Base-by-base conservation (phyloP, 1,284 basidiomycete genomes). In the Polyporus tsugae region DNA sequence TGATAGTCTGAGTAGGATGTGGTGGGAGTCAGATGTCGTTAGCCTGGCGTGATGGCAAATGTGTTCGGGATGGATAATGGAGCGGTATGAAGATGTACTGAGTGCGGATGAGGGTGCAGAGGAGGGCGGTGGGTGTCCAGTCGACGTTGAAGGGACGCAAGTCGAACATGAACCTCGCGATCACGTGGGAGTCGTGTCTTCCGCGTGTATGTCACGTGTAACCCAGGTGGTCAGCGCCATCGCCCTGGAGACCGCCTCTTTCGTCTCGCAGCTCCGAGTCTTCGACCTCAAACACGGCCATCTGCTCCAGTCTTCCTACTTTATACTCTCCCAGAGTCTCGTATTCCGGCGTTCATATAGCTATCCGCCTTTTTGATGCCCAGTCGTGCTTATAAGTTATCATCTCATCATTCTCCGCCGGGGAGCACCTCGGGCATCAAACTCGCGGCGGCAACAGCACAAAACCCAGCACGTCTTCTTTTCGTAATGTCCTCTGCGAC, bases 181-280 rank as follows among this genome's bases (percentile, higher is more conserved):
- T 78, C 77, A 78, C 76, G 75, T 78, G 77, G 7, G 36, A 36
- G 66, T 69, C 73, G 72, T 39, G 52, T 38, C 22, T 38, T 71
- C 75, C 75, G 29, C 13, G 36, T 55, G 22, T 42, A 64, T 63
- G 52, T 55, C 68, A 66, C 73, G 72, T 74, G 66, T 62, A 15
- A 3, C 9, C 41, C 55, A 38, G 29, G 60, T 64, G 64, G 58
- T 25, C 35, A 17, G 53, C 44, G 38, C 39, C 46, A 36, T 55
- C 29, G 52, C 7, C 53, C 29, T 55, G 25, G 53, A 49, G 46
- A 25, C 22, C 4, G 46, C 46, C 46, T 49, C 22, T 25, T 49
- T 22, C 0, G 46, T 5, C 3, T 49, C n/a, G 22, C 41, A 49
- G 46, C 46, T 49, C n/a, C n/a, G n/a, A n/a, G n/a, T n/a, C 46